A percentile compares a stretch with the other conserved stretches of the same genome.
Conservation (phyloP, 768 basidiomycete species). For the Leucosporidium creatinivorum region DNA sequence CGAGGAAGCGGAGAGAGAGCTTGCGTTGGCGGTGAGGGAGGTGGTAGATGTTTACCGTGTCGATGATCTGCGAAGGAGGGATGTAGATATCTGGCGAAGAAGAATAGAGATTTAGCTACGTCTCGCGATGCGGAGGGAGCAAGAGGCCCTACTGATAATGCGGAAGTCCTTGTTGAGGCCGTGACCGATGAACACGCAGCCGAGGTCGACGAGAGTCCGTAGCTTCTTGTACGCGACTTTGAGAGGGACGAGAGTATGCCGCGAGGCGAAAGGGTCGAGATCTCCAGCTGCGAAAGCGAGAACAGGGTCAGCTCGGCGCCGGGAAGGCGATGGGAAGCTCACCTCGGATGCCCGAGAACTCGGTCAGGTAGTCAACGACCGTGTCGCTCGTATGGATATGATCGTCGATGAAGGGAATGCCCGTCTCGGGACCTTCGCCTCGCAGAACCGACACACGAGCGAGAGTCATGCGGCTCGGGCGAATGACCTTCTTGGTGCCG, state of each 20-base stretch:
- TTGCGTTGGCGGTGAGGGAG: constrained; percentile 71
- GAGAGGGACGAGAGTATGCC: constrained; percentile 82
- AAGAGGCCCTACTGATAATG: constrained; percentile 72
- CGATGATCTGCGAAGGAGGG: constrained; percentile 88
- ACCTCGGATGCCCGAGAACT: constrained; percentile 95
- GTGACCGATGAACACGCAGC: constrained; percentile 95
- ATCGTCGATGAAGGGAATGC: constrained; percentile 92
- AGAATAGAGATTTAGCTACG: no score
- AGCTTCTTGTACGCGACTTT: constrained; percentile 99
- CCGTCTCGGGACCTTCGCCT: constrained; percentile 70
- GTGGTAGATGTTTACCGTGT: constrained; percentile 96
- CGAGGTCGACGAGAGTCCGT: constrained; percentile 80
- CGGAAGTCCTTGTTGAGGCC: constrained; percentile 96
- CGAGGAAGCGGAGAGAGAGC: constrained; percentile 81
- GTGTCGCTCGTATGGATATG: constrained; percentile 93
- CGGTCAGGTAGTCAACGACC: constrained; percentile 93
- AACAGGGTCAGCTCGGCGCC: not conserved
- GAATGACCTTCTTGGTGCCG: constrained; percentile 82
- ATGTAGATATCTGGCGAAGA: constrained; percentile 76
- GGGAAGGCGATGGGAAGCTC: constrained; percentile 38
- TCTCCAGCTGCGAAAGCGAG: constrained; percentile 64
- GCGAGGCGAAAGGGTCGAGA: constrained; percentile 72
- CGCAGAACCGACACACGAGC: constrained; percentile 91
- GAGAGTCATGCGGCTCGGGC: constrained; percentile 82
- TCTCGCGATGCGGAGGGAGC: not conserved